Base-by-base conservation (phyloP, 2,329 filamentous ascomycete species). In the Claviceps fusiformis region DNA sequence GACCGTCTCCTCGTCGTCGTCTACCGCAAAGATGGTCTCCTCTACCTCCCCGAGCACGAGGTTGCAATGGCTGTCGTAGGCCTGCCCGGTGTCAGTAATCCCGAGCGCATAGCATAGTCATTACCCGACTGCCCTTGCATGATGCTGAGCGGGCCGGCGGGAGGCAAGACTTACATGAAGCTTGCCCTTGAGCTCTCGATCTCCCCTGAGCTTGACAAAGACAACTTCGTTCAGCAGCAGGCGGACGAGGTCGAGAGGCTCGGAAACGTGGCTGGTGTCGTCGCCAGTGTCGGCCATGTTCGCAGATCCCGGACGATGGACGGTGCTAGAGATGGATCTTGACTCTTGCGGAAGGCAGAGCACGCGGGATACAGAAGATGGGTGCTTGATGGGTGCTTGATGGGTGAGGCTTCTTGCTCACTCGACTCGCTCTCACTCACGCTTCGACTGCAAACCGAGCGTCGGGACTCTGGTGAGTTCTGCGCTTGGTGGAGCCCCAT, bases 21-120 rank as follows among this genome's bases (percentile, higher is more conserved):
- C 91, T 5, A 95, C 85, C 39, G 92, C 78, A 68, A 95, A 98
- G 62, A 98, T 90, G 7, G 92, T 97, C 76, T 98, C 93, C 67
- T 96, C 90, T 5, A 97, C 93, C 61, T 98, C 93, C 54, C 93
- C 92, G 6, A 98, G 79, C 6, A 98, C 89, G 48, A 98, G 73
- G 67, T 98, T 98, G 79, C 95, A 98, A 71, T 98, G 93, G 66
- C 89, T 95, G 68, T 98, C 93, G 69, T 98, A 98, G 55, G 93
- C 93, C 93, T 98, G 57, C 33, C 45, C 19, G 10, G 27, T 8
- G 45, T 57, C 54, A 56, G 35, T 24, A 31, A 35, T 27, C 10
- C 3, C 46, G 7, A 31, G 7, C 24, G 24, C 24, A 24, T 24
- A 24, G 24, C 24, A 24, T 24, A 24, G 3, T 33, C 27, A 27